These are phyloP conservation scores for Penicillium tannophilum DNA, from an alignment of 495 filamentous ascomycete genomes.

Conservation along the genomic window DNA sequence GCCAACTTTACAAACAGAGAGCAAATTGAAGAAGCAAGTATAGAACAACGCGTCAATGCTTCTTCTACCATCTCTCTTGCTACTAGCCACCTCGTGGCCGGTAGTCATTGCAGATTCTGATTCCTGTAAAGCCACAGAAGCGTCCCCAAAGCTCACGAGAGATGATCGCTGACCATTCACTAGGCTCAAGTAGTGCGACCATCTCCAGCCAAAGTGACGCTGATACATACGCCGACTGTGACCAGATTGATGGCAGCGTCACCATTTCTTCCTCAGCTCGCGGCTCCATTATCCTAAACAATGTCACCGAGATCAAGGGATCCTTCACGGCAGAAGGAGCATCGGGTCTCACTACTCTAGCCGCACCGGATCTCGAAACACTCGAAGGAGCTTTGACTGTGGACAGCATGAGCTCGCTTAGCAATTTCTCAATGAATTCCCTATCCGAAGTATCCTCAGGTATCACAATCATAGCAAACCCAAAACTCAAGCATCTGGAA, in stretches of 20 bases:
- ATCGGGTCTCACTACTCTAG: conserved; percentile 21
- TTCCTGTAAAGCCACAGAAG: not conserved
- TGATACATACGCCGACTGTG: conserved; percentile 26
- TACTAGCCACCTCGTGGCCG: conserved; percentile 8
- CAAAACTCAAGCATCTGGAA: conserved; percentile 20
- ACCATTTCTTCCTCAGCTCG: conserved; percentile 26
- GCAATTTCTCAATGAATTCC: conserved; percentile 18
- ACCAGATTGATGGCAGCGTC: conserved; percentile 29
- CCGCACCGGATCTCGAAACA: conserved; percentile 27
- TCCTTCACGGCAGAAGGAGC: conserved; percentile 24
- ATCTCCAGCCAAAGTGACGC: conserved; percentile 37
- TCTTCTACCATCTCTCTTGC: not conserved
- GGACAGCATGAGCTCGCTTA: conserved; percentile 21
- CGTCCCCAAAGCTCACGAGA: not conserved
- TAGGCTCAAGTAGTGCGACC: conserved; percentile 29
- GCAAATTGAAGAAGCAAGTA: not conserved
- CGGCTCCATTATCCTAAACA: conserved; percentile 29
- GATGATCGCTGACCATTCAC: not conserved
- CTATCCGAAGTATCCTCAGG: conserved; percentile 20
- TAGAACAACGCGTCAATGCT: conserved; percentile 3
- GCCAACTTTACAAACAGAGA: not conserved
- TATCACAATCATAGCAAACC: conserved; percentile 29
- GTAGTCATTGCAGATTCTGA: conserved; percentile 5
- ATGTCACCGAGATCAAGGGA: conserved; percentile 31
- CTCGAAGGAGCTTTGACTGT: conserved; percentile 28